These are phyloP conservation scores for Diatrype stigma DNA, from an alignment of 2,329 filamentous ascomycete species.

Conservation along the genomic window DNA sequence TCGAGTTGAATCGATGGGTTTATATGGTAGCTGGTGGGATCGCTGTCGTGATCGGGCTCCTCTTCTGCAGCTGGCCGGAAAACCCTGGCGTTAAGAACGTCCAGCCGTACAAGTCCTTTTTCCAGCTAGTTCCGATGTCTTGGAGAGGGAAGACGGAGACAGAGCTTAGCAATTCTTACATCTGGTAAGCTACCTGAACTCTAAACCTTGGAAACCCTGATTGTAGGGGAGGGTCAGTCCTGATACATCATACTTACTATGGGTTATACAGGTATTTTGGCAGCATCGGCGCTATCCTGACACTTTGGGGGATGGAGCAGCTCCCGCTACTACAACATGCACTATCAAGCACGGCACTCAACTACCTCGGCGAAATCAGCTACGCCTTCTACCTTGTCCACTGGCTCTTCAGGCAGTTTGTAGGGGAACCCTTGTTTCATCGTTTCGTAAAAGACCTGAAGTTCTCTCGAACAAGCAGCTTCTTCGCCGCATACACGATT, in stretches of 20 bases:
- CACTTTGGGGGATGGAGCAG: conserved; percentile 2
- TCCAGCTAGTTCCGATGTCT: background rate
- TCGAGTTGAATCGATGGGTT: background rate
- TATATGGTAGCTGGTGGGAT: background rate
- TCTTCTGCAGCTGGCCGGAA: conserved; percentile 2
- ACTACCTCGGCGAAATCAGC: conserved; percentile 4
- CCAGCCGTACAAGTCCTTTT: conserved; percentile 2
- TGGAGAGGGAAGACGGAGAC: background rate
- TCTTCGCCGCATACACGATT: background rate
- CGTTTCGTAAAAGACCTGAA: background rate
- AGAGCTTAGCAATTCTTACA: conserved; percentile 1
- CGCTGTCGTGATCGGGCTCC: background rate
- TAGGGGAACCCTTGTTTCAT: background rate
- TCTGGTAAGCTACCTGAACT: background rate
- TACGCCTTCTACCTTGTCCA: conserved; percentile 3
- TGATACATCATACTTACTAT: background rate
- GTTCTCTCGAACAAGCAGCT: background rate
- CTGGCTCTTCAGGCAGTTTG: background rate
- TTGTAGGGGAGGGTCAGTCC: background rate
- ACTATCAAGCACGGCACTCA: background rate
- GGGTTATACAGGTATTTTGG: background rate
- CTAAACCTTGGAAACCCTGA: background rate
- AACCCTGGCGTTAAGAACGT: background rate
- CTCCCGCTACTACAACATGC: background rate
- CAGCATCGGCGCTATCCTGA: background rate